Base-by-base conservation (phyloP, 2,329 filamentous ascomycete genomes). In the Pseudofabraea citricarpa region DNA sequence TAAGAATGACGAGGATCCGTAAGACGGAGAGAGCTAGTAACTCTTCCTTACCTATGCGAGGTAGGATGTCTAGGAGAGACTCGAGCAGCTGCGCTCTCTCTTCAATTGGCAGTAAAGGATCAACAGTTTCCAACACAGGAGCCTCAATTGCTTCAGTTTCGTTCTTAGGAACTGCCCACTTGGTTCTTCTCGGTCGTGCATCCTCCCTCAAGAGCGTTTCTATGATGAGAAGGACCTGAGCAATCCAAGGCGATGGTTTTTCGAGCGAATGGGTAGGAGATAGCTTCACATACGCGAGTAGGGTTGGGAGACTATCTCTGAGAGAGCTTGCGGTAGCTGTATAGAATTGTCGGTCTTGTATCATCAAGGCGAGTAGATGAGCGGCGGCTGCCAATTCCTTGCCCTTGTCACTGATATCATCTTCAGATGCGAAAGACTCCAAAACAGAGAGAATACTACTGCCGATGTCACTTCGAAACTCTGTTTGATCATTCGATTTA, bases 151-250 rank as follows among this genome's bases (percentile, higher is more conserved):
- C 38, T 47, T 79, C 64, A 23, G 71, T 69, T 13, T 81, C 67
- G 20, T 65, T 69, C 31, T 67, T 66, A 2, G 80, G 79, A 5
- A 67, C 45, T 40, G 69, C 83, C 87, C 88, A 95, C 49, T 77
- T 73, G 20, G 87, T 83, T 46, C 86, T 78, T 4, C 77, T 71
- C 3, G 90, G 90, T 51, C 91, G 83, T 56, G 88, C 84, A 63
- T 97, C 93, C 55, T 95, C 87, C 12, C 86, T 85, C n/a, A 98
- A 72, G 23, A 97, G 72, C 41, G 87, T 87, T 70, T 99, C 93
- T 38, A 97, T 75, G 39, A 98, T 86, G 13, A 97, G 74, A 24
- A 98, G 72, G 23, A 97, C 81, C 57, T 93, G 90, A 10, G 89
- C 87, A 51, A 97, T 85, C 90, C 91, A 98, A 2, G 89, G 87